These are phyloP conservation scores for Arbutus unedo DNA, from an alignment of 148 eudicot genomes.

Conservation along the genomic window DNA sequence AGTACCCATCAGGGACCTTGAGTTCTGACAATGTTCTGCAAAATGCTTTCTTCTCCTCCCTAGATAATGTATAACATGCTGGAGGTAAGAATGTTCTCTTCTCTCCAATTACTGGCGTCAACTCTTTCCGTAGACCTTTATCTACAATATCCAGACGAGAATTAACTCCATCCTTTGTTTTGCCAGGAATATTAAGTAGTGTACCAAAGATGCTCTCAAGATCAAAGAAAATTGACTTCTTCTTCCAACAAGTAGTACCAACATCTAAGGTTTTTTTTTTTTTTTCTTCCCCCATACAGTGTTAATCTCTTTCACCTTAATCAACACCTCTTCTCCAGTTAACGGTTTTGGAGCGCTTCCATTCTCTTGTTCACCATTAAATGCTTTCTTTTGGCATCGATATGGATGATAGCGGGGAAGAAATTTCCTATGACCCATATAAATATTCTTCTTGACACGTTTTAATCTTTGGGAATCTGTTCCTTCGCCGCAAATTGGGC, in stretches of 20 bases:
- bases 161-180: constrained; percentile 16
- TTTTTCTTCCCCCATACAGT: neutral
- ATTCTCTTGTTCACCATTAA: neutral
- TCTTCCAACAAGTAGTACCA: neutral
- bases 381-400: neutral
- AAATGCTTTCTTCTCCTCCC: constrained; percentile 1
- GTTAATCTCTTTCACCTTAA: too few species aligned
- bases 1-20: too few species aligned
- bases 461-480: too few species aligned
- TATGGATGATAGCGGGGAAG: neutral
- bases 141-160: constrained; percentile 15
- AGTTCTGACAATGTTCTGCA: too few species aligned
- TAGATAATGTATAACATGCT: constrained; percentile 14
- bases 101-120: neutral
- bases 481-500: too few species aligned
- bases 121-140: constrained; percentile 15
- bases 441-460: too few species aligned
- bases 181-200: neutral
- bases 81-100: neutral
- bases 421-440: too few species aligned
- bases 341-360: neutral
- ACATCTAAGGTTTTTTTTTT: neutral
- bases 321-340: neutral
- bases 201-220: too few species aligned
- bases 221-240: neutral